Evolutionary conservation across 345 rosid species (phyloP).

Genomic region (Streptanthus diversifolius): DNA sequence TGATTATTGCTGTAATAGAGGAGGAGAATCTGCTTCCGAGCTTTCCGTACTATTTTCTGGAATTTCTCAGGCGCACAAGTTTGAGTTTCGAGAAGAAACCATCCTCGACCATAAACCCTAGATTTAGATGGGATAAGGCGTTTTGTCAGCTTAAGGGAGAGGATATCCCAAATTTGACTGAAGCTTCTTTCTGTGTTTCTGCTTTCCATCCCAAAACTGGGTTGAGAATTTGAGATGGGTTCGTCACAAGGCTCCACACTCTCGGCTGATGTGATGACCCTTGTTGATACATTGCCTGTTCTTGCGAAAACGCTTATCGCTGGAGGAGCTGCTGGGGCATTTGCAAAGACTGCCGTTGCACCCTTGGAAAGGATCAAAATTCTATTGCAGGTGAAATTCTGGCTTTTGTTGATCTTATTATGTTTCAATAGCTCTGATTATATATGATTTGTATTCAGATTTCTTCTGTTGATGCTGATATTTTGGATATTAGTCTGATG

Average conservation of each 20-base stretch:
- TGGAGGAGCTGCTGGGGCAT: slow-evolving; percentile 92
- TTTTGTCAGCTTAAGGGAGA: slow-evolving; percentile 50
- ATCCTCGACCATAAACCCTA: slow-evolving; percentile 46
- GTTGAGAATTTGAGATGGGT: slow-evolving; percentile 39
- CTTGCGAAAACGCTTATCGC: slow-evolving; percentile 87
- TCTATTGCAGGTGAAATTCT: slow-evolving; percentile 67
- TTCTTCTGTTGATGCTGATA: background rate
- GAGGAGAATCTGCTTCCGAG: slow-evolving; percentile 62
- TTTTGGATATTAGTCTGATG: background rate
- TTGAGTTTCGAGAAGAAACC: slow-evolving; percentile 37
- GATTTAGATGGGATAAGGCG: slow-evolving; percentile 91
- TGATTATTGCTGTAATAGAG: slow-evolving; percentile 53
- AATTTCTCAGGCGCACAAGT: slow-evolving; percentile 58
- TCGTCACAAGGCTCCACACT: slow-evolving; percentile 75
- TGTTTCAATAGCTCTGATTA: background rate
- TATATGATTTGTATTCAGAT: background rate
- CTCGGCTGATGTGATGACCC: slow-evolving; percentile 53
- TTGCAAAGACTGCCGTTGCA: slow-evolving; percentile 91
- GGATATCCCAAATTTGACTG: background rate
- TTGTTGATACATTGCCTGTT: slow-evolving; percentile 74
- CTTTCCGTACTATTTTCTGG: slow-evolving; percentile 44
- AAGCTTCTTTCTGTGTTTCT: background rate
- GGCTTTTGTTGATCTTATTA: background rate
- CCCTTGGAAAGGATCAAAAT: slow-evolving; percentile 90
- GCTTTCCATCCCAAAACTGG: background rate